Evolutionary conservation across 1,284 basidiomycete species (phyloP).

Genomic region (Pterulicium gracile): DNA sequence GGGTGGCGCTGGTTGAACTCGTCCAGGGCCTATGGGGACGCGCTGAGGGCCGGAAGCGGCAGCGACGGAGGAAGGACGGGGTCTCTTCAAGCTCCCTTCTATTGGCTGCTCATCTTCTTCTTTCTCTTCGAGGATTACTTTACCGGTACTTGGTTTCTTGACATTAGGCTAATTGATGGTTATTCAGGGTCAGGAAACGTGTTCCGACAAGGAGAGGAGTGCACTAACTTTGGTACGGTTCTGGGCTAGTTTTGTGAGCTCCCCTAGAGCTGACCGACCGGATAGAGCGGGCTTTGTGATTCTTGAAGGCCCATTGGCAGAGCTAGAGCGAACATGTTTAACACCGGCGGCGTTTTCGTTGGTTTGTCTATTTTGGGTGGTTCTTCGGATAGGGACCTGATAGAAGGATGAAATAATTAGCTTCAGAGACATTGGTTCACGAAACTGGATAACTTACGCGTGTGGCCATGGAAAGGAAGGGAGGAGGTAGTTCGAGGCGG

Average conservation of each 20-base stretch:
- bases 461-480: not conserved
- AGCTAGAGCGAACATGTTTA: not conserved
- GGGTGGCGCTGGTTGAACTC: slow-evolving; percentile 30
- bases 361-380: not conserved
- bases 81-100: not conserved
- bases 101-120: not conserved
- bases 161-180: not conserved
- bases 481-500: not conserved
- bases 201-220: too few relatives aligned
- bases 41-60: slow-evolving; percentile 49
- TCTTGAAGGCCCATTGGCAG: not conserved
- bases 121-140: not conserved
- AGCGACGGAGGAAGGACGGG: slow-evolving; percentile 42
- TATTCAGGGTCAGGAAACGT: not conserved
- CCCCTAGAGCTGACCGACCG: not conserved
- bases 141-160: not conserved
- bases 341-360: not conserved
- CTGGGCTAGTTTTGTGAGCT: not conserved
- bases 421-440: too few relatives aligned
- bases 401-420: too few relatives aligned
- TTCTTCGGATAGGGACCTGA: not conserved
- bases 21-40: slow-evolving; percentile 49
- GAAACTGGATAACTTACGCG: not conserved
- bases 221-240: not conserved
- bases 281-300: not conserved